Conservation (phyloP, 1,139 yeast species). For the Protomyces lactucae-debilis region DNA sequence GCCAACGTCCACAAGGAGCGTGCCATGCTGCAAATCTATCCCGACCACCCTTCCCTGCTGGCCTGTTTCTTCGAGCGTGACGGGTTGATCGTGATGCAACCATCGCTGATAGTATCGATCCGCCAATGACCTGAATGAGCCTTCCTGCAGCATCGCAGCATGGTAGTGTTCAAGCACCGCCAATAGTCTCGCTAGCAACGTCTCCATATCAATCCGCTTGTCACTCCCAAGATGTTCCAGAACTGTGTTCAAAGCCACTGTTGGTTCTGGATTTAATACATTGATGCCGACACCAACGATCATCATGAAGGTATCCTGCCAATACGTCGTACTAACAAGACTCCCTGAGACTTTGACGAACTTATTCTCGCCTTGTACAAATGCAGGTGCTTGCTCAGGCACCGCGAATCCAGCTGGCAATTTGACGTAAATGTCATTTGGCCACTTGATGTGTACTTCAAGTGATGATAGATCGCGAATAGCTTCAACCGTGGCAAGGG, state of each 20-base stretch:
- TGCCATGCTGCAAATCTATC: slow-evolving; percentile 77
- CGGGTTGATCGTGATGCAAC: slow-evolving; percentile 57
- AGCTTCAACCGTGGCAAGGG: slow-evolving; percentile 79
- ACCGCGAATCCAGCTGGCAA: slow-evolving; percentile 49
- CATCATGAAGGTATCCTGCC: slow-evolving; percentile 51
- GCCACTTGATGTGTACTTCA: slow-evolving; percentile 90
- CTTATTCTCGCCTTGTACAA: not conserved
- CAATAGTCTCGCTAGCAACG: slow-evolving; percentile 51
- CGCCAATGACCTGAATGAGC: slow-evolving; percentile 67
- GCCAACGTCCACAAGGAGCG: slow-evolving; percentile 63
- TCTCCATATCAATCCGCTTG: slow-evolving; percentile 49
- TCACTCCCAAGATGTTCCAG: slow-evolving; percentile 37
- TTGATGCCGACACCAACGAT: slow-evolving; percentile 85
- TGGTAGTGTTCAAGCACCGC: slow-evolving; percentile 63
- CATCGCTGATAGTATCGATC: slow-evolving; percentile 74
- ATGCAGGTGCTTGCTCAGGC: slow-evolving; percentile 35
- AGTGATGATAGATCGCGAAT: slow-evolving; percentile 63
- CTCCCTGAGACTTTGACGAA: slow-evolving; percentile 76
- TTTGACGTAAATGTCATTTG: slow-evolving; percentile 81
- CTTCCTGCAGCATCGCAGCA: slow-evolving; percentile 49
- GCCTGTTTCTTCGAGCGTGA: slow-evolving; percentile 49
- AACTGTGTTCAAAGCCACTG: slow-evolving; percentile 76
- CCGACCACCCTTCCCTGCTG: slow-evolving; percentile 67
- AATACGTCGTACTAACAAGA: slow-evolving; percentile 65
- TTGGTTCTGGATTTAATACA: slow-evolving; percentile 80